Base-by-base conservation (phyloP, 2,329 filamentous ascomycete genomes). In the Nemania sp. region DNA sequence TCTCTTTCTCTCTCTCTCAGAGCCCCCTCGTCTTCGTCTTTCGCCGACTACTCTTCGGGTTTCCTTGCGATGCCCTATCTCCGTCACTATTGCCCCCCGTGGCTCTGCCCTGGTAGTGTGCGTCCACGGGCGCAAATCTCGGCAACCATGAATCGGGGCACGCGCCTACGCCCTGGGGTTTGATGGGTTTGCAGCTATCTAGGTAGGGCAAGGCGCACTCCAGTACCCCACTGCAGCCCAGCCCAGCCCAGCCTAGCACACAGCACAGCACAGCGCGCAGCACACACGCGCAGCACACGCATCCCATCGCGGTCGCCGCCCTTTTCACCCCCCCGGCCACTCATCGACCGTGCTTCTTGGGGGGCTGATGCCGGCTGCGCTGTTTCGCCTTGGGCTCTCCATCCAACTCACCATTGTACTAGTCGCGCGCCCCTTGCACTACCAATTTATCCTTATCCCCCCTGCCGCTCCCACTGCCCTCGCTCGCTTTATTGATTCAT, bases 301-400 rank as follows among this genome's bases (percentile, higher is more conserved):
- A n/a, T n/a, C n/a, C 55, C 67, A 64, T 64, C 67, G 64, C 67
- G 67, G 64, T 69, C 65, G 64, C 67, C 56, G 55, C 57, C 47
- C 35, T 45, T 26, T 47, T 32, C 41, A 29, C n/a, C 32, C 43
- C 32, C 43, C 51, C n/a, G 61, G 27, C 64, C 64, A 51, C 41
- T 58, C 57, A 24, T 61, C 47, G 49, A 41, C 56, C 58, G 53
- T 64, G 47, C 59, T 58, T 54, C 56, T 64, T 59, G 56, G 43
- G 66, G 68, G 68, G 68, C 66, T 72, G 63, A 66, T 59, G 68
- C 71, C 72, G 72, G 72, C 65, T 73, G 73, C 74, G 70, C 70
- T 60, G 62, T 73, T 68, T 75, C 70, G 73, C 71, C 72, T 76
- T 74, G 74, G 73, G 71, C 74, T 70, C 66, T 68, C 71, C 71